Conservation (phyloP, 2,329 filamentous ascomycete species). For the Hirsutella thompsonii region DNA sequence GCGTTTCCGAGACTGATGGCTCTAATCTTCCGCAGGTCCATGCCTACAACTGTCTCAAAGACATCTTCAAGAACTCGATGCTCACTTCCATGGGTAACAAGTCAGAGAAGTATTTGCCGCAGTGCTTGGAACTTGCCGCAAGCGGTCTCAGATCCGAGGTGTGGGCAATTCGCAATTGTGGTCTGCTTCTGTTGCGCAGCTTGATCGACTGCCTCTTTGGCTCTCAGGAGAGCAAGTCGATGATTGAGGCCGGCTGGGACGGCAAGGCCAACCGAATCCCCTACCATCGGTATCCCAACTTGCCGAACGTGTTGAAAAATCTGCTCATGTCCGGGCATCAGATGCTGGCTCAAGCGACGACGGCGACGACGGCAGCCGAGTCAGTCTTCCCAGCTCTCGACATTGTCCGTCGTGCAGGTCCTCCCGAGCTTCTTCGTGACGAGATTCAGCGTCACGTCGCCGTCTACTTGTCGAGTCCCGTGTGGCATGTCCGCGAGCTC, state of each 20-base stretch:
- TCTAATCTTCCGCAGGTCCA: slow-evolving; percentile 80
- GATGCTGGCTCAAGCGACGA: slow-evolving; percentile 24
- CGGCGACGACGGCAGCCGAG: slow-evolving; percentile 37
- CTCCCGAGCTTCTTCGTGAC: slow-evolving; percentile 42
- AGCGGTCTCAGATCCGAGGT: slow-evolving; percentile 66
- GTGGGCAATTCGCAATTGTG: slow-evolving; percentile 93
- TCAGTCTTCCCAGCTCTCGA: slow-evolving; percentile 76
- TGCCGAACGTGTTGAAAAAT: slow-evolving; percentile 50
- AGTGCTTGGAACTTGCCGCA: slow-evolving; percentile 67
- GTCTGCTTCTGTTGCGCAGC: slow-evolving; percentile 75
- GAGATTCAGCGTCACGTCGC: slow-evolving; percentile 46
- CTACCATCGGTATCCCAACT: slow-evolving; percentile 54
- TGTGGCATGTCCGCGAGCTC: slow-evolving; percentile 76
- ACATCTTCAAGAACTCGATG: slow-evolving; percentile 75
- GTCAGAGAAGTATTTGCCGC: slow-evolving; percentile 62
- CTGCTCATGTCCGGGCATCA: slow-evolving; percentile 43
- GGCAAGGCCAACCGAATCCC: slow-evolving; percentile 52
- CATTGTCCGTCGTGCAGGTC: slow-evolving; percentile 59
- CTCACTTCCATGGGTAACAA: slow-evolving; percentile 58
- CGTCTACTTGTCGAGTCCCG: slow-evolving; percentile 50
- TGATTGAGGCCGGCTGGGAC: slow-evolving; percentile 50
- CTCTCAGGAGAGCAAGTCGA: slow-evolving; percentile 56
- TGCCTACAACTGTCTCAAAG: slow-evolving; percentile 84
- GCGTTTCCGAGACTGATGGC: slow-evolving; percentile 43
- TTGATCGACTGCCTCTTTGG: slow-evolving; percentile 70